These are phyloP conservation scores for Fusarium tjaetaba DNA, from an alignment of 2,329 filamentous ascomycete species.

Conservation along the genomic window DNA sequence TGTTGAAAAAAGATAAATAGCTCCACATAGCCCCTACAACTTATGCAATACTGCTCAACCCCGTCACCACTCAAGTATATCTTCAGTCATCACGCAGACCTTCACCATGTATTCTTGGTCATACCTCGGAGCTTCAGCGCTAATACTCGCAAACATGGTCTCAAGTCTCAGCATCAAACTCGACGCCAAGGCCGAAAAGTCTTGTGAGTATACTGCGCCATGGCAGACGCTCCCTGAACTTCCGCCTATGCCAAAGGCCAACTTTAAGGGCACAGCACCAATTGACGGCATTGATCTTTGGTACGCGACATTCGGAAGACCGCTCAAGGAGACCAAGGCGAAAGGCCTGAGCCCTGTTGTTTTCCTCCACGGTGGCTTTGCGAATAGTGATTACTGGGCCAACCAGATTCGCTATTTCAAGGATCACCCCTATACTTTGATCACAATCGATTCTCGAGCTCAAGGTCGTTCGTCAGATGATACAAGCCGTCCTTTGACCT, in stretches of 20 bases:
- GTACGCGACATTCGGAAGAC: neutral
- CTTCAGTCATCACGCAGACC: fast-evolving
- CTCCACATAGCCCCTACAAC: no score
- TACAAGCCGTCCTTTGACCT: neutral
- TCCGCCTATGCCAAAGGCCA: neutral
- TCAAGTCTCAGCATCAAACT: neutral
- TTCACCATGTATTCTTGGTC: neutral
- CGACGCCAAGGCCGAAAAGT: neutral
- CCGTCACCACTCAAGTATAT: no score
- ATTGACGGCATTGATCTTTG: neutral
- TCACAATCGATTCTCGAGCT: neutral
- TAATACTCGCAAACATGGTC: neutral
- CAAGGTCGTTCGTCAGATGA: neutral
- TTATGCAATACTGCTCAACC: no score
- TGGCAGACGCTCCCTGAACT: neutral
- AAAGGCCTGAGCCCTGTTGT: neutral
- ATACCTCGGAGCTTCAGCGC: neutral
- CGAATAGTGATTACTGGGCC: neutral
- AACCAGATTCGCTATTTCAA: neutral
- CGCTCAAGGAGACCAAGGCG: neutral
- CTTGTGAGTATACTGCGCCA: neutral
- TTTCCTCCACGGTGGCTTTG: neutral
- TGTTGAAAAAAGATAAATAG: neutral
- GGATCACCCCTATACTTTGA: neutral
- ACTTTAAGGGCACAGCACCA: neutral